Evolutionary conservation across 345 rosid genomes (phyloP).

Genomic region (Anacardium occidentale): DNA sequence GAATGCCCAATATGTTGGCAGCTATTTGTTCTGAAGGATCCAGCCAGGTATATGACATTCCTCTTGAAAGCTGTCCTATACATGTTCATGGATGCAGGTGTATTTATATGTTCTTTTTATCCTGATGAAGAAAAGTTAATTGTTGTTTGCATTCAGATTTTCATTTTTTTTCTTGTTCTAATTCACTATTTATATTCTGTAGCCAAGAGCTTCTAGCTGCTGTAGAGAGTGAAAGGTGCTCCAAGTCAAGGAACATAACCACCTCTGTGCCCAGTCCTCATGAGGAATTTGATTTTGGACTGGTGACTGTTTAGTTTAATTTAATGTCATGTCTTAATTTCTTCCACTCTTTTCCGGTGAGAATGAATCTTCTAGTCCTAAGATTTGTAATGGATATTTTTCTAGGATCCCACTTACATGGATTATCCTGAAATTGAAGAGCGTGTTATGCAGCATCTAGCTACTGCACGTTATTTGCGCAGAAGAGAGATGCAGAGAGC

Average conservation of each 20-base stretch:
- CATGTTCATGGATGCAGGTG: not conserved
- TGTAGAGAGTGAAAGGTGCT: slow-evolving; percentile 54
- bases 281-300: slow-evolving; percentile 47
- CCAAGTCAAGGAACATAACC: slow-evolving; percentile 44
- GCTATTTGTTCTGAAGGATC: slow-evolving; percentile 59
- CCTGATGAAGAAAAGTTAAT: slow-evolving; percentile 16
- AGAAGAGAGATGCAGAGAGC: slow-evolving; percentile 59
- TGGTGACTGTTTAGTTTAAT: slow-evolving; percentile 41
- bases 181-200: slow-evolving; percentile 13
- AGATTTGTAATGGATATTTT: slow-evolving; percentile 10
- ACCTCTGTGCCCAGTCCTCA: slow-evolving; percentile 28
- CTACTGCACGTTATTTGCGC: slow-evolving; percentile 48
- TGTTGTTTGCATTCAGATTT: slow-evolving; percentile 2
- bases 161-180: not conserved
- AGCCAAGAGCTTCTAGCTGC: slow-evolving; percentile 89
- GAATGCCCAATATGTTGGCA: slow-evolving; percentile 97
- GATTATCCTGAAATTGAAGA: slow-evolving; percentile 64
- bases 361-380: not conserved
- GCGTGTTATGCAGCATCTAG: slow-evolving; percentile 58
- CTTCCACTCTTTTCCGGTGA: not conserved
- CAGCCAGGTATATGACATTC: slow-evolving; percentile 48
- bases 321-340: not conserved
- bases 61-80: not conserved
- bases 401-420: slow-evolving; percentile 52
- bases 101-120: not conserved